Conservation (phyloP, 257 asterid species). For the Solanum bulbocastanum region DNA sequence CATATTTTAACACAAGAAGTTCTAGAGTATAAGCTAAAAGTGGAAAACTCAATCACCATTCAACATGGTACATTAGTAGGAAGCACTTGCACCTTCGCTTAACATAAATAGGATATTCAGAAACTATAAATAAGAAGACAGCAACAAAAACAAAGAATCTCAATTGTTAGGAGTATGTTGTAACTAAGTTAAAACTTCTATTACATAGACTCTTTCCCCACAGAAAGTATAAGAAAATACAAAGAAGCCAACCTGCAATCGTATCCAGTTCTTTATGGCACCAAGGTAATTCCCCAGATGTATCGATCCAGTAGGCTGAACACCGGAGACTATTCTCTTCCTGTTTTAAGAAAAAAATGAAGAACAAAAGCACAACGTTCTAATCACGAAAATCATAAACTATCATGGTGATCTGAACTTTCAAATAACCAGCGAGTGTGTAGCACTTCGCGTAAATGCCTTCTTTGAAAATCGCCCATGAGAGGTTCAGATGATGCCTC, state of each 20-base stretch:
- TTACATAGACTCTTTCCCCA: background rate
- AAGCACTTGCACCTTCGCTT: background rate
- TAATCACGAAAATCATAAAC: background rate
- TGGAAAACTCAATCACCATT: background rate
- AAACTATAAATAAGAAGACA: background rate
- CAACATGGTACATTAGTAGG: background rate
- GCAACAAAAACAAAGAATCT: background rate
- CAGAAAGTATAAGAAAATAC: background rate
- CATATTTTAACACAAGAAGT: background rate
- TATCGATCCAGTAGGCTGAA: conserved; percentile 98
- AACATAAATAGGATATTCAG: background rate
- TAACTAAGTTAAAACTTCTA: background rate
- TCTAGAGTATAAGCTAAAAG: background rate
- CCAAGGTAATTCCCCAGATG: conserved; percentile 95
- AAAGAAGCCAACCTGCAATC: conserved; percentile 55
- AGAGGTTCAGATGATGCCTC: background rate
- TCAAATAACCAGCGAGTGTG: background rate
- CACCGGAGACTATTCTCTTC: conserved; percentile 97
- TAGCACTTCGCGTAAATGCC: background rate
- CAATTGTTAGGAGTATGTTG: background rate
- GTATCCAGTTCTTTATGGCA: conserved; percentile 90
- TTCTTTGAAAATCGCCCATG: background rate
- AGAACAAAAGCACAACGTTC: background rate
- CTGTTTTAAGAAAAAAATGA: conserved; percentile 14
- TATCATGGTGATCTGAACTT: background rate